Evolutionary conservation across 2,329 filamentous ascomycete species (phyloP), one percentile per base, ranked within the genome.

Genomic region (Leptoxyphium fumago): DNA sequence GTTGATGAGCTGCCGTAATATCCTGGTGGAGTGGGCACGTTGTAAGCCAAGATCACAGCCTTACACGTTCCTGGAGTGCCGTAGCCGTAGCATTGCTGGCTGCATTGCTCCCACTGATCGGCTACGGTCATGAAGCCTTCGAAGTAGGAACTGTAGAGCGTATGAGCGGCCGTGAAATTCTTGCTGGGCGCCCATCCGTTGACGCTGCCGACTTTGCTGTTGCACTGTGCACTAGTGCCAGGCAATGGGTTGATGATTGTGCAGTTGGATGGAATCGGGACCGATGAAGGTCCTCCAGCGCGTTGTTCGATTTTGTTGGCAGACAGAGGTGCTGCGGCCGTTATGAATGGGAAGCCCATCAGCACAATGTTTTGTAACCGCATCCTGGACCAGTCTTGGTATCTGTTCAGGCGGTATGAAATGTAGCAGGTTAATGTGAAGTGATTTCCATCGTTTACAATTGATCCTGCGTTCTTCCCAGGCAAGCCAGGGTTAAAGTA

Each of bases 31-130:
- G 56, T 52, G 11, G 50, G 48, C n/a, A 65, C 52, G n/a, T 62
- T 56, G 40, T 64, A 55, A 1, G 59, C 62, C 55, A 64, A 58
- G 28, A 58, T 61, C 2, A 57, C 60, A 8, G 54, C 53, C 44
- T 60, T 59, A 52, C 64, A 67, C 34, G 60, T 49, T 9, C 48
- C 50, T n/a, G 46, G 46, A 36, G 56, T 50, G 13, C 46, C 45
- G 39, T 61, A 62, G 10, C 64, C 63, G 44, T 66, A 62, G 52
- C 64, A 67, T 47, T 66, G 64, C 46, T 65, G 43, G 2, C 61
- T 53, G 47, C 64, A 66, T 42, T 62, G 56, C 43, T 54, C 42
- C 11, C 55, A 55, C 42, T 52, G 48, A 6, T 47, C 41, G 2
- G 32, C 28, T 15, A 45, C 44, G 15, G 46, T 42, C 9, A 38